Percentiles rank a stretch among this genome's conserved stretches.
phyloP scores from a whole-genome alignment of 352 stramenopile species.

The Globisporangium okanoganense region DNA sequence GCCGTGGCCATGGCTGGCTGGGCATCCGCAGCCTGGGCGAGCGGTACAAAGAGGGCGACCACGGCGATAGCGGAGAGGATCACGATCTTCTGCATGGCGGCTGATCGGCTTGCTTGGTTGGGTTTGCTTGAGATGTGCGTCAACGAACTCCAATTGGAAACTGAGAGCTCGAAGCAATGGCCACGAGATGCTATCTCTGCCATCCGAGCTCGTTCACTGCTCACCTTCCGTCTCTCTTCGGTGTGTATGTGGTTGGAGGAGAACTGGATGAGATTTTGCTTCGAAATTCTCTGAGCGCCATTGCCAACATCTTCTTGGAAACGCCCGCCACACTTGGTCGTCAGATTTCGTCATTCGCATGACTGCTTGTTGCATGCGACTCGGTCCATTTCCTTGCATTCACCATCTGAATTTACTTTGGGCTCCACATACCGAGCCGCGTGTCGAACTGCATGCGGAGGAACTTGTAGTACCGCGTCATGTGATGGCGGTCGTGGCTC shows the following conservation, averaged over 20 bases:
- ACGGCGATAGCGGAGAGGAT: not conserved
- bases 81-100: not conserved
- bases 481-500: constrained; percentile 64
- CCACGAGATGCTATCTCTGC: not conserved
- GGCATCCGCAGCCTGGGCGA: not conserved
- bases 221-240: not conserved
- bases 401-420: constrained; percentile 39
- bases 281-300: not conserved
- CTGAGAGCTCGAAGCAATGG: not conserved
- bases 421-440: constrained; percentile 84
- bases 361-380: not conserved
- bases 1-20: too few relatives aligned
- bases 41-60: not conserved
- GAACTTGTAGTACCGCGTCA: constrained; percentile 83
- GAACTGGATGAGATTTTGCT: not conserved
- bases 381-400: not conserved
- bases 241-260: not conserved
- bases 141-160: not conserved
- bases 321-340: not conserved
- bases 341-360: not conserved
- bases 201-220: not conserved
- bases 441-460: constrained; percentile 88
- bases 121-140: not conserved
- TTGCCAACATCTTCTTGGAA: not conserved
- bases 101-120: not conserved